phyloP scores from a whole-genome alignment of 441 rosid genomes.

The Hypseocharis bilobata region DNA sequence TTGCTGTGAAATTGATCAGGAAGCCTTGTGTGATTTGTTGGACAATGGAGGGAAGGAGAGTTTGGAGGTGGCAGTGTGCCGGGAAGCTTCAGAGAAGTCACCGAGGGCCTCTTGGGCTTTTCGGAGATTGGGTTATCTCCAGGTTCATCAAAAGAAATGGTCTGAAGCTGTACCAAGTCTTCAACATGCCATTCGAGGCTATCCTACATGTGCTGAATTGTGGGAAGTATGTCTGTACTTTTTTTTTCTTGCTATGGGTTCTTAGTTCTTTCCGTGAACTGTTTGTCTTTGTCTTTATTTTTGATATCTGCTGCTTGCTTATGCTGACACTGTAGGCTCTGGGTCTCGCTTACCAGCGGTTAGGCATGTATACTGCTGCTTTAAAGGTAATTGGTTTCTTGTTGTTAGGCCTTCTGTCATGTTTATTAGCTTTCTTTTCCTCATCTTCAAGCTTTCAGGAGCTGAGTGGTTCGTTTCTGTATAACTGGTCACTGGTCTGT shows the following conservation, averaged over 20 bases:
- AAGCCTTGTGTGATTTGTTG: slow-evolving; percentile 69
- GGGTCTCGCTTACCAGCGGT: slow-evolving; percentile 82
- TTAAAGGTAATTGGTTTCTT: slow-evolving; percentile 50
- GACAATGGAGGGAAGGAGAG: slow-evolving; percentile 58
- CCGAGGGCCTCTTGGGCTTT: slow-evolving; percentile 96
- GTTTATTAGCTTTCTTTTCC: slow-evolving; percentile 10
- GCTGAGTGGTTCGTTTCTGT: background rate
- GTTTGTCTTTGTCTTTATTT: background rate
- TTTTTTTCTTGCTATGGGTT: no score
- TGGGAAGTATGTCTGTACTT: slow-evolving; percentile 62
- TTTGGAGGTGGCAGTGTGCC: slow-evolving; percentile 61
- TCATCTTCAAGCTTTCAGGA: background rate
- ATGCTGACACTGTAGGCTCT: slow-evolving; percentile 49
- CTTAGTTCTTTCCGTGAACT: slow-evolving; percentile 5
- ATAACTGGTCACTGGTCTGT: background rate
- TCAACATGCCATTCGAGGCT: slow-evolving; percentile 90
- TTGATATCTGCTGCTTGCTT: slow-evolving; percentile 8
- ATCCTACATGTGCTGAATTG: slow-evolving; percentile 62
- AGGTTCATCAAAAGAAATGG: slow-evolving; percentile 61
- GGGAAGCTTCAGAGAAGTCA: slow-evolving; percentile 66
- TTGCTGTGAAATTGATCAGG: slow-evolving; percentile 28
- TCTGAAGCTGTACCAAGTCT: slow-evolving; percentile 82
- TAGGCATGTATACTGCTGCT: slow-evolving; percentile 92
- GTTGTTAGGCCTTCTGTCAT: slow-evolving; percentile 5
- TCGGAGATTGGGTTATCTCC: slow-evolving; percentile 63